A percentile compares a stretch with the other conserved stretches of the same genome.
These are phyloP conservation scores for Cryptococcus hybrid DNA, from an alignment of 1,284 basidiomycete species.

Conservation along the genomic window DNA sequence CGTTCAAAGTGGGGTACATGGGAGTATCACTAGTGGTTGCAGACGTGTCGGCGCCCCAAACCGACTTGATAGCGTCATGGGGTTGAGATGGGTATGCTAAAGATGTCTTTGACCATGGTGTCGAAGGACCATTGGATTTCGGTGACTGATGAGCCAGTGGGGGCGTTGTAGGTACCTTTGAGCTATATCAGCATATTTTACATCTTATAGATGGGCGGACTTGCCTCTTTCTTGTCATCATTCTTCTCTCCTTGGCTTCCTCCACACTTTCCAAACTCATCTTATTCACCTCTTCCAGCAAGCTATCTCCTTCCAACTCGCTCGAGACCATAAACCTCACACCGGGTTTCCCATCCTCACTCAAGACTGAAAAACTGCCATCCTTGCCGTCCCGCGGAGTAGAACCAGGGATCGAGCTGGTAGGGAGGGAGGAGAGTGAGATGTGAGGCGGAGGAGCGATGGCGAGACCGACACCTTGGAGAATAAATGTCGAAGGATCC, in stretches of 20 bases:
- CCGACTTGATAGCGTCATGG: constrained; percentile 35
- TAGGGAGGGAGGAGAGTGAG: background rate
- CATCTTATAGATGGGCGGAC: no score
- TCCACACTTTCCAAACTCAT: constrained; percentile 47
- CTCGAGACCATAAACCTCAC: constrained; percentile 50
- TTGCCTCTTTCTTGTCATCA: background rate
- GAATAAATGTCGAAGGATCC: constrained; percentile 1
- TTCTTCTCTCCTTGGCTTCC: constrained; percentile 21
- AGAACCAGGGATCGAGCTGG: background rate
- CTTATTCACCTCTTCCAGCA: constrained; percentile 50
- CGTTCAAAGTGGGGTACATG: constrained; percentile 40
- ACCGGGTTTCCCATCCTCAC: constrained; percentile 24
- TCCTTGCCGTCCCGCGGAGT: background rate
- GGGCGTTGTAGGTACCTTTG: no score
- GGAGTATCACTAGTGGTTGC: constrained; percentile 24
- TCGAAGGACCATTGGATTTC: constrained; percentile 12
- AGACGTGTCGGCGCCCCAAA: constrained; percentile 35
- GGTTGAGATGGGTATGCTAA: constrained; percentile 27
- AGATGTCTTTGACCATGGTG: constrained; percentile 33
- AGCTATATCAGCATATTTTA: no score
- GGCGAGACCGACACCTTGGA: background rate
- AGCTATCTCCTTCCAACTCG: constrained; percentile 44
- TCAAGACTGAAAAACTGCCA: background rate
- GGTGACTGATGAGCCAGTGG: constrained; percentile 14
- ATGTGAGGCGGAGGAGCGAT: background rate